phyloP scores from a whole-genome alignment of 2,329 filamentous ascomycete species.

The Aureobasidium sp. region DNA sequence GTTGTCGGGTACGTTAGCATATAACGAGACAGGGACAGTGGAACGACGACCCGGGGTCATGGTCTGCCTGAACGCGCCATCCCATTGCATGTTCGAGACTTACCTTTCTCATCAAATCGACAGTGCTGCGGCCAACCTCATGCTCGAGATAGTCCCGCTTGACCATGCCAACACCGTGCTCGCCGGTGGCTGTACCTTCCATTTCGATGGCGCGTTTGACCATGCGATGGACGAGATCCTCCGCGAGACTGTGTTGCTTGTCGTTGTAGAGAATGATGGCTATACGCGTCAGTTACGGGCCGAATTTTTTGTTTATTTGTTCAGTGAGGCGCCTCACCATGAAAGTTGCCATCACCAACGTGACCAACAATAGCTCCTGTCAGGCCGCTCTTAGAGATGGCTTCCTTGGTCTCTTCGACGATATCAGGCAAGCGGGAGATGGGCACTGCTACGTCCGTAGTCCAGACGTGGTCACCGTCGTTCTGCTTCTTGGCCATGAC shows the following conservation, averaged over 20 bases:
- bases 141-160: slow-evolving; percentile 77
- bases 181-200: slow-evolving; percentile 77
- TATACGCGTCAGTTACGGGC: slow-evolving; percentile 18
- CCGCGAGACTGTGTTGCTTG: slow-evolving; percentile 56
- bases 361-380: slow-evolving; percentile 61
- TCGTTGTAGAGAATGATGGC: slow-evolving; percentile 58
- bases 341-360: slow-evolving; percentile 68
- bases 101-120: slow-evolving; percentile 76
- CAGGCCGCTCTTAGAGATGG: slow-evolving; percentile 54
- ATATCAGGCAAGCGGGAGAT: slow-evolving; percentile 63
- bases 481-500: slow-evolving; percentile 56
- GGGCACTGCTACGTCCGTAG: slow-evolving; percentile 72
- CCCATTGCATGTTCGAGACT: slow-evolving; percentile 18
- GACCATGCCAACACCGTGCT: slow-evolving; percentile 75
- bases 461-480: slow-evolving; percentile 60
- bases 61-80: neutral
- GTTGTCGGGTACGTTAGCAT: slow-evolving; percentile 11
- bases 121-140: slow-evolving; percentile 64
- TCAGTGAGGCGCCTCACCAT: slow-evolving; percentile 36
- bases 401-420: slow-evolving; percentile 65
- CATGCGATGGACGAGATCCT: slow-evolving; percentile 70
- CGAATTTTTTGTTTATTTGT: neutral
- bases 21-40: neutral
- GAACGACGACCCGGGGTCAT: neutral
- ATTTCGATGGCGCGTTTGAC: slow-evolving; percentile 71